Percentiles rank a stretch among this genome's conserved stretches.
phyloP scores from a whole-genome alignment of 116 monocot species.

The Thalassia testudinum region DNA sequence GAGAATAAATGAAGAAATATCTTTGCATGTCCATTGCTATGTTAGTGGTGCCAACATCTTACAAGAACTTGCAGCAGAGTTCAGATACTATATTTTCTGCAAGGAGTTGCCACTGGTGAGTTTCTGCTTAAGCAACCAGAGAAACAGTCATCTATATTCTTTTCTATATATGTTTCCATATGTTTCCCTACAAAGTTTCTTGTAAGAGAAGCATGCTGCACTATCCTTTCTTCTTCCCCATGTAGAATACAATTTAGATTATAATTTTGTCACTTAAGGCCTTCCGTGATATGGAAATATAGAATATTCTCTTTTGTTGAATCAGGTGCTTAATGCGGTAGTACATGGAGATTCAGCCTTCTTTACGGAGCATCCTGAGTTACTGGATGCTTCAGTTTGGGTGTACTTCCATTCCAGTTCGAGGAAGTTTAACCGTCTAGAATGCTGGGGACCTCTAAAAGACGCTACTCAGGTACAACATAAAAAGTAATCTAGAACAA shows the following conservation, averaged over 20 bases:
- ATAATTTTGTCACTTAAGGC: background rate
- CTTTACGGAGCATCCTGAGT: slow-evolving; percentile 50
- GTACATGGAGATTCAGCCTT: slow-evolving; percentile 65
- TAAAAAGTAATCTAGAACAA: background rate
- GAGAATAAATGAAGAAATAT: slow-evolving; percentile 45
- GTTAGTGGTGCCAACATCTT: slow-evolving; percentile 66
- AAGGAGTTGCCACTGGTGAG: slow-evolving; percentile 86
- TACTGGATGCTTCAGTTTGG: slow-evolving; percentile 65
- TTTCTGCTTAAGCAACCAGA: slow-evolving; percentile 3
- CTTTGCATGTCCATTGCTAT: slow-evolving; percentile 87
- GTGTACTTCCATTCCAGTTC: slow-evolving; percentile 84
- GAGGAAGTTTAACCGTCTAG: slow-evolving; percentile 57
- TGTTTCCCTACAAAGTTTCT: too few relatives aligned
- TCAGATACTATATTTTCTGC: slow-evolving; percentile 82
- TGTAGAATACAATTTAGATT: background rate
- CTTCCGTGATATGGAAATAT: too few relatives aligned
- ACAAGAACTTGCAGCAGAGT: slow-evolving; percentile 62
- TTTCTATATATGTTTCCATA: too few relatives aligned
- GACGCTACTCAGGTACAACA: slow-evolving; percentile 50
- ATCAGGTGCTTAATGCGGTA: slow-evolving; percentile 79
- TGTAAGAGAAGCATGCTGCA: background rate
- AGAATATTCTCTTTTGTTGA: background rate
- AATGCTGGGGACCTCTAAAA: slow-evolving; percentile 94
- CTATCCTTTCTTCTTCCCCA: background rate
- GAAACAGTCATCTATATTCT: too few relatives aligned